Evolutionary conservation across 371 early-diverging fungal genomes (phyloP), one percentile per base, ranked within the genome.

Genomic region (Chytridiales sp.): DNA sequence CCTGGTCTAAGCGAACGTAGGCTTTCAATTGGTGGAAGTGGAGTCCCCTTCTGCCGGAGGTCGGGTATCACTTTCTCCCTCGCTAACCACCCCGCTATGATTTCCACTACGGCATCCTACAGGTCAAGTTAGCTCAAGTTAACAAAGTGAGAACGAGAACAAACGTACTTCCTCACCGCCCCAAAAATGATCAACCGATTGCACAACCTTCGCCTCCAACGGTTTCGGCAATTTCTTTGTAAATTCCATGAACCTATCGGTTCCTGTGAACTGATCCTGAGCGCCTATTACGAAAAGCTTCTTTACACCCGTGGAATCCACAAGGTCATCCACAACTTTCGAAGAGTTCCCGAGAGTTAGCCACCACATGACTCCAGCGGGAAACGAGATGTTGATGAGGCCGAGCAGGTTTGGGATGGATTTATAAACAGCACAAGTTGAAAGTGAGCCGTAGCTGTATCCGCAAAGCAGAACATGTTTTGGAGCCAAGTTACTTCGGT

Each of bases 101-200:
- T 22, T 21, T 49, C 50, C 5, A 49, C 39, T 6, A 59, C 30
- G 9, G 40, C 40, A 11, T 50, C 30, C 24, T 59, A 47, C 24
- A n/a, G 9, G 13, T 49, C 50, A 21, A 31, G n/a, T n/a, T n/a
- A n/a, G n/a, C n/a, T n/a, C n/a, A n/a, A n/a, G n/a, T n/a, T n/a
- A n/a, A n/a, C n/a, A n/a, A n/a, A n/a, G n/a, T n/a, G n/a, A n/a
- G n/a, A n/a, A n/a, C n/a, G n/a, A n/a, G n/a, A n/a, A n/a, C n/a
- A n/a, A n/a, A n/a, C n/a, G n/a, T n/a, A n/a, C 47, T 48, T 62
- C 57, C 4, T 34, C 3, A 13, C 61, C 61, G 52, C 41, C 42
- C 62, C 62, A 67, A 35, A 67, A 67, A 42, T 67, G 68, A 44
- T 67, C 68, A 40, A 43, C 43, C 5, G 50, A 48, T 6, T 47